These are phyloP conservation scores for Ambrosia hybrid DNA, from an alignment of 140 eudicot species.

Conservation along the genomic window DNA sequence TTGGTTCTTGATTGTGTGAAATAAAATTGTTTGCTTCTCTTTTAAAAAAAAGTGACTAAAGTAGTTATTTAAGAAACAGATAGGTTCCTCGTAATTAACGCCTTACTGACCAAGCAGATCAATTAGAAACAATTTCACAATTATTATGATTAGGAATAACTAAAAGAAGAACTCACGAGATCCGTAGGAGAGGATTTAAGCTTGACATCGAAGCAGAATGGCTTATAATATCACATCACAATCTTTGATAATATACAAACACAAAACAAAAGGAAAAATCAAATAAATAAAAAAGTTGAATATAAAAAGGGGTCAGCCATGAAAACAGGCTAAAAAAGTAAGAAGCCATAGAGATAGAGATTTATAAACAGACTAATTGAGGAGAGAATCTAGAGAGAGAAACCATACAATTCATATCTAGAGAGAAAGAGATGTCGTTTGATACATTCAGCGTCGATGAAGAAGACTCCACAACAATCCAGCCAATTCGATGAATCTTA, in stretches of 20 bases:
- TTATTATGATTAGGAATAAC: too few relatives aligned
- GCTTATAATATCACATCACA: neutral
- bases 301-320: conserved; percentile 28
- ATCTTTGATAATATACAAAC: conserved; percentile 5
- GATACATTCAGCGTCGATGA: conserved; percentile 71
- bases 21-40: too few relatives aligned
- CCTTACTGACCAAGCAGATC: too few relatives aligned
- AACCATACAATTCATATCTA: conserved; percentile 3
- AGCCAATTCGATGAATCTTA: conserved; percentile 55
- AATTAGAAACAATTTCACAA: too few relatives aligned
- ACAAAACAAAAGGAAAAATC: neutral
- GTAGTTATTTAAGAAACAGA: too few relatives aligned
- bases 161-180: too few relatives aligned
- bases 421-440: conserved; percentile 44
- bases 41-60: too few relatives aligned
- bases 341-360: neutral
- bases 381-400: conserved; percentile 25
- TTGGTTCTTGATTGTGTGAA: too few relatives aligned
- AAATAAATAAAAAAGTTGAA: too few relatives aligned
- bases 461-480: conserved; percentile 39
- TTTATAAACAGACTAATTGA: neutral
- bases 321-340: conserved; percentile 22
- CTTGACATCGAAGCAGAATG: too few relatives aligned
- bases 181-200: too few relatives aligned
- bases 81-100: too few relatives aligned